A percentile compares a stretch with the other conserved stretches of the same genome.
Conservation (phyloP, 805 yeast species). For the Lachancea sp. region DNA sequence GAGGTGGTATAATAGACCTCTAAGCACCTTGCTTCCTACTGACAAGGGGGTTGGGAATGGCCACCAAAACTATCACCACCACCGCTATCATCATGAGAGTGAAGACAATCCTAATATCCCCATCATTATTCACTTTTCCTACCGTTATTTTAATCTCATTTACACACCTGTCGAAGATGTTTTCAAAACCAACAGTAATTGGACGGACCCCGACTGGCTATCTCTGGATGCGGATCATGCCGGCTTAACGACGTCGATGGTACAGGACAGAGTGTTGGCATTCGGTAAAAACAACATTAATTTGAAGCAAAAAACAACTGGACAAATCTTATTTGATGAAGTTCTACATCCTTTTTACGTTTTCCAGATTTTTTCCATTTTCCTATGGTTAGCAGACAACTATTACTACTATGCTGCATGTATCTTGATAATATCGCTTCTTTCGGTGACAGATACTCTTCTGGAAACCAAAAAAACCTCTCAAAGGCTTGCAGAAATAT, state of each 20-base stretch:
- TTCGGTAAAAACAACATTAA: conserved; percentile 76
- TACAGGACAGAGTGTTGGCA: conserved; percentile 61
- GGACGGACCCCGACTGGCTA: conserved; percentile 82
- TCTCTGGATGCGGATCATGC: conserved; percentile 44
- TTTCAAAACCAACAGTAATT: conserved; percentile 73
- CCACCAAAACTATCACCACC: conserved; percentile 12
- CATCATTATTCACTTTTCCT: conserved; percentile 61
- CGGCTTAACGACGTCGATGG: conserved; percentile 66
- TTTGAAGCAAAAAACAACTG: conserved; percentile 62
- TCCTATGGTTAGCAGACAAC: conserved; percentile 87
- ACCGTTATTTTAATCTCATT: conserved; percentile 75
- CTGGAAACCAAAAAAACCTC: conserved; percentile 79
- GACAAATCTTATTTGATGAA: conserved; percentile 71
- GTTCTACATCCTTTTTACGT: conserved; percentile 92
- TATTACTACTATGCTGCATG: conserved; percentile 93
- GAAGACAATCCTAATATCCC: conserved; percentile 47
- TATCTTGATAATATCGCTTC: conserved; percentile 76
- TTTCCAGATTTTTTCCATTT: conserved; percentile 86
- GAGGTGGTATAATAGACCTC: conserved; percentile 58
- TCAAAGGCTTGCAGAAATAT: conserved; percentile 62
- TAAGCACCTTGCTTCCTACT: conserved; percentile 56
- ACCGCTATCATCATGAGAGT: conserved; percentile 20
- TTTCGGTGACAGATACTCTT: conserved; percentile 73
- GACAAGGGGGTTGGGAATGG: conserved; percentile 25
- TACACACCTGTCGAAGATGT: conserved; percentile 85